Percentiles rank a stretch among this genome's conserved stretches.
Evolutionary conservation across 2,329 filamentous ascomycete genomes (phyloP).

Genomic region (Colletotrichum trifolii): DNA sequence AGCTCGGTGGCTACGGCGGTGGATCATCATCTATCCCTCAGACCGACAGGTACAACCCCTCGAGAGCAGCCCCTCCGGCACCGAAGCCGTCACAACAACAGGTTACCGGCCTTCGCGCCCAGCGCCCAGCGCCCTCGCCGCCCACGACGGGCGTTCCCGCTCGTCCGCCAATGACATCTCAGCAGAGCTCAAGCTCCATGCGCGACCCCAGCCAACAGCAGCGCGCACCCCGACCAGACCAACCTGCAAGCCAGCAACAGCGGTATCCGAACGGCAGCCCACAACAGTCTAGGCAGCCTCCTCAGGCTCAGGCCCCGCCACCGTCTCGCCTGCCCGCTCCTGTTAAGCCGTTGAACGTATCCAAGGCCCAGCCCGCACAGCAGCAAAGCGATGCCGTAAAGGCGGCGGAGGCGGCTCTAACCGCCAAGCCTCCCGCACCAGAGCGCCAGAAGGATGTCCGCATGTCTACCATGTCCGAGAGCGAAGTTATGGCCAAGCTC

Average conservation of each 20-base stretch:
- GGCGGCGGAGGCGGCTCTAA: conserved; percentile 89
- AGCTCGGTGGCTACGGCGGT: conserved; percentile 77
- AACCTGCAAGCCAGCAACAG: conserved; percentile 51
- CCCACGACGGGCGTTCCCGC: conserved; percentile 54
- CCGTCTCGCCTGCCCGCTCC: conserved; percentile 67
- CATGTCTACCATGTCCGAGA: conserved; percentile 98
- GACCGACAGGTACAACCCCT: conserved; percentile 82
- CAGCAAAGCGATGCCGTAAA: conserved; percentile 77
- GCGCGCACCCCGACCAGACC: conserved; percentile 59
- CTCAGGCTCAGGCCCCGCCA: conserved; percentile 44
- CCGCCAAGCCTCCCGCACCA: conserved; percentile 78
- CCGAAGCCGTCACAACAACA: conserved; percentile 70
- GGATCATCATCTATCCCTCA: conserved; percentile 58
- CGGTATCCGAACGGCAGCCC: conserved; percentile 67
- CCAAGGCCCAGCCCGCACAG: conserved; percentile 66
- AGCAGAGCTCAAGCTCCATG: conserved; percentile 61
- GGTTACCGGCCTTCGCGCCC: conserved; percentile 70
- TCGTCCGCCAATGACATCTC: conserved; percentile 60
- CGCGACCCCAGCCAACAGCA: conserved; percentile 57
- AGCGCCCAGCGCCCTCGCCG: conserved; percentile 84
- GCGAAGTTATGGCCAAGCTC: conserved; percentile 95
- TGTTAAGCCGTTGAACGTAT: conserved; percentile 84
- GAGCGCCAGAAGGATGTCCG: conserved; percentile 91
- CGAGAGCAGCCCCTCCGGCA: conserved; percentile 83
- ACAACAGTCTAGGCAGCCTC: conserved; percentile 57